Conservation (phyloP, 2,329 filamentous ascomycete genomes). For the Venturia nashicola region DNA sequence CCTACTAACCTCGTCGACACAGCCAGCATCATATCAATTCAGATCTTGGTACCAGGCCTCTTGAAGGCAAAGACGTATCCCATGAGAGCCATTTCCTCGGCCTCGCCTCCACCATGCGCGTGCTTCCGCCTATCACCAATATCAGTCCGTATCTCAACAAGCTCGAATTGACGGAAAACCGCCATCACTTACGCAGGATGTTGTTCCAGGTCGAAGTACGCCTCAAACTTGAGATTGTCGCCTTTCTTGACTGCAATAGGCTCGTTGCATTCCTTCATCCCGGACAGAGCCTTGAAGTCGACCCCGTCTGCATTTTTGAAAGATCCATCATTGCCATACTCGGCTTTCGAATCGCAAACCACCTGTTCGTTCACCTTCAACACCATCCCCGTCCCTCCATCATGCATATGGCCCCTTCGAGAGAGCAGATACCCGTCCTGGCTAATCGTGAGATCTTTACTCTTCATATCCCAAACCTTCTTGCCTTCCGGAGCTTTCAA, state of each 20-base stretch:
- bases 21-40: too few relatives aligned
- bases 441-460: not conserved
- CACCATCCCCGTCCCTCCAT: not conserved
- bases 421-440: not conserved
- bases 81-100: slow-evolving; percentile 2
- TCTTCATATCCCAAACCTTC: not conserved
- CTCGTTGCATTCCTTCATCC: slow-evolving; percentile 4
- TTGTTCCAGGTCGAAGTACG: not conserved
- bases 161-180: too few relatives aligned
- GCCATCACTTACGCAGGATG: slow-evolving; percentile 1
- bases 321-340: not conserved
- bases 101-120: not conserved
- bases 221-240: slow-evolving; percentile 1
- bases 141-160: not conserved
- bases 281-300: not conserved
- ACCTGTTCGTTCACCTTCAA: not conserved
- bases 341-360: slow-evolving; percentile 6
- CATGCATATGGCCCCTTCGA: not conserved
- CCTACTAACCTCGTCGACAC: not conserved
- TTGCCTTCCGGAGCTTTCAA: not conserved
- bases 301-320: not conserved
- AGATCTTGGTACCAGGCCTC: not conserved
- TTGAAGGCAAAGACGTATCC: not conserved
- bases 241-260: slow-evolving; percentile 6
- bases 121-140: not conserved